A percentile compares a stretch with the other conserved stretches of the same genome.
Evolutionary conservation across 352 stramenopile genomes (phyloP).

Genomic region (Globisporangium canariense): DNA sequence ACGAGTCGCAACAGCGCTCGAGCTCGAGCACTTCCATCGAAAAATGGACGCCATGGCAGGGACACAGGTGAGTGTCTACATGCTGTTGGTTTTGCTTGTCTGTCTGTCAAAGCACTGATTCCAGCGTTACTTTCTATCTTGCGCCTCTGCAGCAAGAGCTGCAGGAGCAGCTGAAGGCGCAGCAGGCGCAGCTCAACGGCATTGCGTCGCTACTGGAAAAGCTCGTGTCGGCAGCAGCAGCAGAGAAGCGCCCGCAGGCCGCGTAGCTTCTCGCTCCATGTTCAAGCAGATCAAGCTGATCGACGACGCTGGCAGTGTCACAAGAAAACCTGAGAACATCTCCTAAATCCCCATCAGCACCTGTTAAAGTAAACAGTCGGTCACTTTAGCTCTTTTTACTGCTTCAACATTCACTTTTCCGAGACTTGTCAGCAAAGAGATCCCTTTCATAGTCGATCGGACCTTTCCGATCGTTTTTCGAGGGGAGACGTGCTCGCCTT

Average conservation of each 20-base stretch:
- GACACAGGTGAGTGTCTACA: constrained; percentile 27
- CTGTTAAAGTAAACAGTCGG: background rate
- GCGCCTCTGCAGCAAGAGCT: constrained; percentile 27
- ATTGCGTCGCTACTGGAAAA: constrained; percentile 34
- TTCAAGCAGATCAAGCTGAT: background rate
- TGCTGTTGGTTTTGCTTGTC: background rate
- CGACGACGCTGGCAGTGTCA: background rate
- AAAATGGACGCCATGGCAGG: constrained; percentile 28
- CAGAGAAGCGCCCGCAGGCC: background rate
- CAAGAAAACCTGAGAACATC: constrained; percentile 6
- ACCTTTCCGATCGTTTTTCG: background rate
- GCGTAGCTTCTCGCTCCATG: constrained; percentile 2
- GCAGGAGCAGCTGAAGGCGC: constrained; percentile 28
- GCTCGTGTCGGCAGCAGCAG: background rate
- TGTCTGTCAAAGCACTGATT: background rate
- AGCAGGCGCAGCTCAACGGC: constrained; percentile 38
- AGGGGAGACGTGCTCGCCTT: background rate
- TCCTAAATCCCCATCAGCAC: background rate
- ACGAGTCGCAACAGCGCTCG: constrained; percentile 19
- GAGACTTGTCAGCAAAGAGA: background rate
- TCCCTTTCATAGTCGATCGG: background rate
- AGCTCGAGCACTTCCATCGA: constrained; percentile 29
- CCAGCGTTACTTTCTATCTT: background rate
- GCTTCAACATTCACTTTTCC: constrained; percentile 3
- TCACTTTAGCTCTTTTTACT: background rate